Evolutionary conservation across 495 filamentous ascomycete species (phyloP), one percentile per base, ranked within the genome.

Genomic region (Lepraria neglecta): DNA sequence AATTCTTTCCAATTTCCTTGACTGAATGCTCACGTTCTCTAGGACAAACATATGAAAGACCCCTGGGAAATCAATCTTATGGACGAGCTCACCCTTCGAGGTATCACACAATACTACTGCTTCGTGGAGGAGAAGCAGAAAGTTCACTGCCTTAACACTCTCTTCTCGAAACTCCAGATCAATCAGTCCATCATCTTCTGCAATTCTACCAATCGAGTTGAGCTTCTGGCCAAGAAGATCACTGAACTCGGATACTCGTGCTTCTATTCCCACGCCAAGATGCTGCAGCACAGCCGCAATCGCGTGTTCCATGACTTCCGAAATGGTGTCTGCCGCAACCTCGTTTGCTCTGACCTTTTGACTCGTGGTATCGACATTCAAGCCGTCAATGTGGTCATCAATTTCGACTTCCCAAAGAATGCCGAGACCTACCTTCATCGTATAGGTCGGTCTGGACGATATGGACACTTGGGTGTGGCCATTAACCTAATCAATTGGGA

Each of bases 121-220:
- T 99, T 96, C 65, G 94, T 99, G 54, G 94, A 97, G 73, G 94
- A 99, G 76, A 97, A 96, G 76, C 91, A 96, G 72, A 99, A 99
- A 75, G 95, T 99, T 10, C 95, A 97, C 76, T 99, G 94, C 72
- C 78, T 99, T 44, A 99, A 99, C 76, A 99, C 94, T 1, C 85
- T 99, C 45, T 99, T 99, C 80, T 95, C 89, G 57, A 96, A 96
- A 76, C 84, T 99, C 14, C 94, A 97, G 74, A 99, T 99, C 76
- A 99, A 99, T 73, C 94, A 99, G 78, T 97, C 95, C 54, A 99
- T 99, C 77, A 99, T 99, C 69, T 99, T 99, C 78, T 99, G 94
- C 80, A 99, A 99, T 72, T 97, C 95, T 45, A 97, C 94, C 45
- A 97, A 96, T 70, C 91, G 94, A 48, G 94, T 99, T 19, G 94